These are phyloP conservation scores for Podospora appendiculata DNA, from an alignment of 495 filamentous ascomycete species.

Conservation along the genomic window DNA sequence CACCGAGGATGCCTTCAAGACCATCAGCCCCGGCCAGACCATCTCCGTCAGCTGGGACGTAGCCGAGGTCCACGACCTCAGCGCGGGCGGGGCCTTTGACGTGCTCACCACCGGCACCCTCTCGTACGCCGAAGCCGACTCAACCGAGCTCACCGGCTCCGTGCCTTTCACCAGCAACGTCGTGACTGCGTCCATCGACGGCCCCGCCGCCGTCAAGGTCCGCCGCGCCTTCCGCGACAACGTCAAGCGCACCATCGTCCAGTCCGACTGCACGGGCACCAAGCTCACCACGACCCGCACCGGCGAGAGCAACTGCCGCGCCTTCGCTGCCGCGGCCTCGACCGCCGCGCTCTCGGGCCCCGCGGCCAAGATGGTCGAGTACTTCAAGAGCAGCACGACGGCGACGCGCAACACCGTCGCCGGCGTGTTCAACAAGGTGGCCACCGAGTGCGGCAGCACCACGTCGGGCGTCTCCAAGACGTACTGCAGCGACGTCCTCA, in stretches of 20 bases:
- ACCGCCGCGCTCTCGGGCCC: constrained; percentile 41
- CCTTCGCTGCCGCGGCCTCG: constrained; percentile 26
- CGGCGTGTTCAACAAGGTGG: constrained; percentile 41
- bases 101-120: constrained; percentile 41
- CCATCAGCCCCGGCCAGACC: constrained; percentile 48
- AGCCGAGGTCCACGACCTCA: constrained; percentile 49
- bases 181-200: constrained; percentile 15
- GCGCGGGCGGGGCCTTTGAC: constrained; percentile 38
- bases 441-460: constrained; percentile 39
- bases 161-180: constrained; percentile 40
- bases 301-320: constrained; percentile 42
- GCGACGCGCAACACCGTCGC: constrained; percentile 41
- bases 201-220: constrained; percentile 35
- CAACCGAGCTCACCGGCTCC: constrained; percentile 37
- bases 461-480: constrained; percentile 35
- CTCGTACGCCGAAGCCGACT: constrained; percentile 41
- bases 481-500: constrained; percentile 45
- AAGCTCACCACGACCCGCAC: constrained; percentile 31
- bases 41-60: constrained; percentile 51
- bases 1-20: constrained; percentile 43
- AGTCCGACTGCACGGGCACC: constrained; percentile 41
- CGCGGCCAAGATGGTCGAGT: constrained; percentile 46
- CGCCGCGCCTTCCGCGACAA: constrained; percentile 30
- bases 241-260: constrained; percentile 40
- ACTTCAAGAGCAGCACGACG: constrained; percentile 51